Base-by-base conservation (phyloP, 805 yeast genomes). In the Saturnispora halmiae region DNA sequence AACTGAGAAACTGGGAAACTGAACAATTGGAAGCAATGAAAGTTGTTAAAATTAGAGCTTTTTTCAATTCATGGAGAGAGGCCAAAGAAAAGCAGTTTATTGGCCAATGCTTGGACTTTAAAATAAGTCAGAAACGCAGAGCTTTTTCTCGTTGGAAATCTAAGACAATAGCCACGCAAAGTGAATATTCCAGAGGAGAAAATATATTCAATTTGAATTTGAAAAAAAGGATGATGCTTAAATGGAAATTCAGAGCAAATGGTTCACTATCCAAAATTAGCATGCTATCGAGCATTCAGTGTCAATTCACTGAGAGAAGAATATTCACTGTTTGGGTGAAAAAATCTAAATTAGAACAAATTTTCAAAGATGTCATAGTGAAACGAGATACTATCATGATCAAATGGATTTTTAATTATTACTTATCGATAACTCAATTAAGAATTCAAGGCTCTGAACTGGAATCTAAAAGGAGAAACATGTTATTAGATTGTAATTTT, bases 51-150 rank as follows among this genome's bases (percentile, higher is more conserved):
- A 31, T 39, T 4, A 33, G 16, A 15, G 11, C n/a, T 14, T 33
- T 15, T 33, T 39, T 39, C 15, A 11, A 16, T 10, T 20, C 18
- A 3, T 39, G 42, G 42, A 25, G 14, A 19, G 27, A 33, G 9
- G 42, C 42, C 2, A 31, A 39, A 21, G 42, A 39, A 14, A 29
- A 10, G 19, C 42, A 33, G 16, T 39, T 19, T 14, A 7, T 15
- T n/a, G 32, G 16, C 20, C 31, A 33, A 24, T 21, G 16, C 13
- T 6, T 22, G 4, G 15, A 32, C 20, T 39, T 39, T 33, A 31
- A 39, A 18, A 3, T 11, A 6, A 6, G 26, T 11, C 32, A 39
- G 11, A 32, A 19, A 26, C 5, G 10, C 4, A 26, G 16, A 4
- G 7, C 18, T 4, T 33, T 39, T 13, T 22, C 16, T 8, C 3